phyloP scores from a whole-genome alignment of 768 basidiomycete species.

The Pluteus cervinus region DNA sequence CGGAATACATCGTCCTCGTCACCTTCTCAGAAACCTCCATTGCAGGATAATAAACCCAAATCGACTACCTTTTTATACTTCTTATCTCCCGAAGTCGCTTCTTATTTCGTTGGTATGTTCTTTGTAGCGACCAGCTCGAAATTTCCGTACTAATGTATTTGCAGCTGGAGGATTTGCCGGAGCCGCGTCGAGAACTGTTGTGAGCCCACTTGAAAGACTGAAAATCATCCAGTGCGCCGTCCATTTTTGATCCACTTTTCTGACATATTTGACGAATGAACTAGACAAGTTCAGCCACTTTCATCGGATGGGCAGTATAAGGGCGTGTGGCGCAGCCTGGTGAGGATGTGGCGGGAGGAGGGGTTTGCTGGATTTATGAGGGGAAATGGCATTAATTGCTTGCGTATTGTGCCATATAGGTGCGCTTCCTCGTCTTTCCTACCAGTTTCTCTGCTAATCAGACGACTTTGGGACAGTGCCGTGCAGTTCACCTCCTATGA shows the following conservation, averaged over 20 bases:
- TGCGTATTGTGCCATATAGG: slow-evolving; percentile 90
- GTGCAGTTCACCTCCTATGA: slow-evolving; percentile 89
- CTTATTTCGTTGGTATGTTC: slow-evolving; percentile 37
- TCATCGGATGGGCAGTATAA: slow-evolving; percentile 62
- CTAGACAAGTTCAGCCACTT: slow-evolving; percentile 87
- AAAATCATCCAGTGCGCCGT: slow-evolving; percentile 91
- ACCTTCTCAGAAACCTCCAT: slow-evolving; percentile 5
- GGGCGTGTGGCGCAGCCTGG: slow-evolving; percentile 79
- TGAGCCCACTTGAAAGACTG: slow-evolving; percentile 84
- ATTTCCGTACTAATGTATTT: slow-evolving; percentile 8
- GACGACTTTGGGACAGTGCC: slow-evolving; percentile 38
- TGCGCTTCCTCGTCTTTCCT: slow-evolving; percentile 22
- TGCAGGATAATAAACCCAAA: slow-evolving; percentile 6
- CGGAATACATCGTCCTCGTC: slow-evolving; percentile 8
- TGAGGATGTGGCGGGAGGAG: slow-evolving; percentile 91
- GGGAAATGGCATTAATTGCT: slow-evolving; percentile 86
- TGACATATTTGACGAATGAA: slow-evolving; percentile 4
- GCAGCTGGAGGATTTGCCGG: slow-evolving; percentile 53
- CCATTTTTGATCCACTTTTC: not conserved
- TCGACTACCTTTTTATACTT: slow-evolving; percentile 14
- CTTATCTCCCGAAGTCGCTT: slow-evolving; percentile 31
- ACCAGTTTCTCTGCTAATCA: not conserved
- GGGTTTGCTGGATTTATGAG: slow-evolving; percentile 92
- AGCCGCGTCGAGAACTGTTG: slow-evolving; percentile 82
- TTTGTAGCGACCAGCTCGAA: not conserved